Evolutionary conservation across 768 basidiomycete genomes (phyloP).

Genomic region (Psilocybe subaeruginosa): DNA sequence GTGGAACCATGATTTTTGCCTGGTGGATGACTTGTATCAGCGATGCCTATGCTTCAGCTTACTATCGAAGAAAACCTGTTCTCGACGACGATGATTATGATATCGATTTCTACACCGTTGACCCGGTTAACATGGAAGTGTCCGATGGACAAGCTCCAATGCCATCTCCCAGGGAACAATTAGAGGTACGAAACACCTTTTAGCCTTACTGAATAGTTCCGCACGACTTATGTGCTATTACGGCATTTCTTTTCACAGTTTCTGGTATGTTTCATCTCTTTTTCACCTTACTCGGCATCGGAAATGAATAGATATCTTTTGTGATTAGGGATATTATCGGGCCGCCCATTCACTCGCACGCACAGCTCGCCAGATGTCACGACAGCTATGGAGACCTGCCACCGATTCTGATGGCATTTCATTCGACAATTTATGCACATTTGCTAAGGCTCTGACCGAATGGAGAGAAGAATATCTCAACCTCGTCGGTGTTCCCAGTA

Average conservation of each 20-base stretch:
- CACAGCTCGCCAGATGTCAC: slow-evolving; percentile 80
- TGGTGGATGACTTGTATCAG: slow-evolving; percentile 93
- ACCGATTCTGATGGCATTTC: slow-evolving; percentile 81
- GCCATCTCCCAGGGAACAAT: slow-evolving; percentile 75
- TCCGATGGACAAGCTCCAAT: slow-evolving; percentile 46
- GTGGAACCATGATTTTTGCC: slow-evolving; percentile 86
- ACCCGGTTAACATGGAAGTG: slow-evolving; percentile 55
- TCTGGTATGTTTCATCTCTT: slow-evolving; percentile 51
- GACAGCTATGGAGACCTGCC: slow-evolving; percentile 78
- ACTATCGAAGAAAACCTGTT: slow-evolving; percentile 84
- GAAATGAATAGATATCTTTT: slow-evolving; percentile 7
- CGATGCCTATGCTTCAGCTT: slow-evolving; percentile 83
- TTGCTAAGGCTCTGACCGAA: slow-evolving; percentile 58
- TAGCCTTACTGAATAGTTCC: background rate
- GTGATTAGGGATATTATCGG: slow-evolving; percentile 75
- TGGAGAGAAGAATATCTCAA: slow-evolving; percentile 82
- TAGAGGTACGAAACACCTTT: slow-evolving; percentile 56
- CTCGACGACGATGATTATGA: slow-evolving; percentile 91
- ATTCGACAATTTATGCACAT: slow-evolving; percentile 58
- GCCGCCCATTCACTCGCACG: slow-evolving; percentile 85
- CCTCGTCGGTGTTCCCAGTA: slow-evolving; percentile 83
- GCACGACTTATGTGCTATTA: background rate
- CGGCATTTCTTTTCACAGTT: slow-evolving; percentile 46
- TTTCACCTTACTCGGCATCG: slow-evolving; percentile 6
- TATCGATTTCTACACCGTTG: slow-evolving; percentile 84